phyloP scores from a whole-genome alignment of 1,284 basidiomycete genomes.

The Microbotryomycetes sp. region DNA sequence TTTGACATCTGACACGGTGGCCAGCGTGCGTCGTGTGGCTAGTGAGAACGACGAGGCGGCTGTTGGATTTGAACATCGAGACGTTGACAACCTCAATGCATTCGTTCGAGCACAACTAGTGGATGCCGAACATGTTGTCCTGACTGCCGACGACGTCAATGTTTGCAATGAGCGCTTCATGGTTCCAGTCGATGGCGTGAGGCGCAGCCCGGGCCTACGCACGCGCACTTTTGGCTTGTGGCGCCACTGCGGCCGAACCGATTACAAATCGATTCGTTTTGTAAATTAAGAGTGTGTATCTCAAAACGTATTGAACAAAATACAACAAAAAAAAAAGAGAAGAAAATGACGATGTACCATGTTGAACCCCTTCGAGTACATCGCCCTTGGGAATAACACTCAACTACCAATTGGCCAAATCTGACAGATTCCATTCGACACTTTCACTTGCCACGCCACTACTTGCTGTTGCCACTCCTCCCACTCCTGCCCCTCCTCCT shows the following conservation, averaged over 20 bases:
- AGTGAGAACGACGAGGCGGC: background rate
- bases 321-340: too few species aligned
- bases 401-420: background rate
- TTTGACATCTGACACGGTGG: conserved; percentile 19
- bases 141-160: too few species aligned
- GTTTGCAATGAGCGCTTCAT: background rate
- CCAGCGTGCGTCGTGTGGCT: conserved; percentile 7
- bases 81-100: background rate
- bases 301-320: too few species aligned
- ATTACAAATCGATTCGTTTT: background rate
- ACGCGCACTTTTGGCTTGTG: too few species aligned
- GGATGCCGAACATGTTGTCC: too few species aligned
- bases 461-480: too few species aligned
- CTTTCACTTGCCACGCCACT: background rate
- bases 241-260: too few species aligned
- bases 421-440: background rate
- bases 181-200: background rate
- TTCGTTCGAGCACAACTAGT: background rate
- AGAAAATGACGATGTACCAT: too few species aligned
- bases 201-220: too few species aligned
- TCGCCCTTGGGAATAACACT: too few species aligned
- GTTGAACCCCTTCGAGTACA: too few species aligned
- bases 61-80: background rate
- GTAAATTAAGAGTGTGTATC: background rate
- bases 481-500: too few species aligned